Evolutionary conservation across 768 basidiomycete species (phyloP), one percentile per base, ranked within the genome.

Genomic region (Agrocybe chaxingu): DNA sequence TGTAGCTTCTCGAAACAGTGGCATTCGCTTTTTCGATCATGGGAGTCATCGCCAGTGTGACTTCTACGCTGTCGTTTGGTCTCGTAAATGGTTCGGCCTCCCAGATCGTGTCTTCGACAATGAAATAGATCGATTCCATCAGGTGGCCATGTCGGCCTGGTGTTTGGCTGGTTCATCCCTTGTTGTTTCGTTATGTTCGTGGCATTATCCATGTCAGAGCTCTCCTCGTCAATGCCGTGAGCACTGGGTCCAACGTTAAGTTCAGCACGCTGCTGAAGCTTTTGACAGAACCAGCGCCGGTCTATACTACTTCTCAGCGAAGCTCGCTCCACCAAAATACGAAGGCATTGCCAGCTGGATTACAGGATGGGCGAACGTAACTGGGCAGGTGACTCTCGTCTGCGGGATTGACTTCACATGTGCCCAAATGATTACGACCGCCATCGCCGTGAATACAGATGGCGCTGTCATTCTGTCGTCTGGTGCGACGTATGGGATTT

Each of bases 141-240:
- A 82, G 87, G 87, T 47, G 87, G 87, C 2, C 86, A 89, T 65
- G 84, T 86, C 18, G 87, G 87, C 11, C 81, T 89, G 76, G 78
- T 87, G 13, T 88, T 82, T 70, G 87, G 86, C 34, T 89, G 86
- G 87, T 66, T 87, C 24, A 84, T 87, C 56, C 87, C 86, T 5
- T 76, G 74, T 56, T 67, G 82, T 41, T 88, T 88, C 53, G 87
- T 88, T 24, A 72, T 82, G 69, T 72, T 76, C 4, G 74, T 88
- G 11, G 85, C 87, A 3, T 72, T 82, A 11, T 84, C 79, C n/a
- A 81, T 89, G 74, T 86, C 86, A 3, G 87, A 89, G 59, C 57
- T 89, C 32, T 76, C 82, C 1, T 87, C 86, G 1, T 77, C 85
- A 2, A 88, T 88, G 86, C 86, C 87, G 86, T 88, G 64, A 64